These are phyloP conservation scores for Vanrija sp. DNA, from an alignment of 1,284 basidiomycete species.

Conservation along the genomic window DNA sequence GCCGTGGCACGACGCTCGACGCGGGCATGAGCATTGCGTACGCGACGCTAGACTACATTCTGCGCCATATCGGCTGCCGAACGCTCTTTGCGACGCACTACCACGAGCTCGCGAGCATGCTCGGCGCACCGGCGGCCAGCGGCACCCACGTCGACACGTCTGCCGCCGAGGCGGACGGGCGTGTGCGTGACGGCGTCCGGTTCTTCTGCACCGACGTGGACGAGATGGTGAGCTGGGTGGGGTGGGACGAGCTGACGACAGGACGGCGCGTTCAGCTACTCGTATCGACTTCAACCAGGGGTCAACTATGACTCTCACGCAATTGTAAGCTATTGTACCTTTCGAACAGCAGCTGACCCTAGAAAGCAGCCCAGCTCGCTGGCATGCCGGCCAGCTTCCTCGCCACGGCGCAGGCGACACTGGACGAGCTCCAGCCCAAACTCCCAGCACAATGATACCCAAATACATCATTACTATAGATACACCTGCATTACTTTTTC, in stretches of 20 bases:
- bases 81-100: constrained; percentile 96
- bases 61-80: constrained; percentile 68
- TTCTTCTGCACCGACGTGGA: constrained; percentile 89
- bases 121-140: constrained; percentile 50
- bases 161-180: constrained; percentile 14
- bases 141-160: constrained; percentile 44
- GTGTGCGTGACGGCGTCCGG: constrained; percentile 53
- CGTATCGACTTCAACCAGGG: constrained; percentile 73
- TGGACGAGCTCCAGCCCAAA: constrained; percentile 16
- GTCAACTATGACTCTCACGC: constrained; percentile 91
- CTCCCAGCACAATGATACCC: background rate
- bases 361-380: constrained; percentile 76
- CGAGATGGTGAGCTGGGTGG: constrained; percentile 57
- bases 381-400: constrained; percentile 64
- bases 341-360: too few species aligned
- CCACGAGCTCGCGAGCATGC: constrained; percentile 84
- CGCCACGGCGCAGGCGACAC: constrained; percentile 26
- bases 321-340: constrained; percentile 57
- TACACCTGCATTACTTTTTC: background rate
- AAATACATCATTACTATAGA: background rate
- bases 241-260: constrained; percentile 44
- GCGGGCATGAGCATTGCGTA: constrained; percentile 93
- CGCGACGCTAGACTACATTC: constrained; percentile 78
- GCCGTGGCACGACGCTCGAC: constrained; percentile 85
- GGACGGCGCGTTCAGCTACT: constrained; percentile 72